Evolutionary conservation across 2,329 filamentous ascomycete genomes (phyloP).

Genomic region (Aspergillus sp.): DNA sequence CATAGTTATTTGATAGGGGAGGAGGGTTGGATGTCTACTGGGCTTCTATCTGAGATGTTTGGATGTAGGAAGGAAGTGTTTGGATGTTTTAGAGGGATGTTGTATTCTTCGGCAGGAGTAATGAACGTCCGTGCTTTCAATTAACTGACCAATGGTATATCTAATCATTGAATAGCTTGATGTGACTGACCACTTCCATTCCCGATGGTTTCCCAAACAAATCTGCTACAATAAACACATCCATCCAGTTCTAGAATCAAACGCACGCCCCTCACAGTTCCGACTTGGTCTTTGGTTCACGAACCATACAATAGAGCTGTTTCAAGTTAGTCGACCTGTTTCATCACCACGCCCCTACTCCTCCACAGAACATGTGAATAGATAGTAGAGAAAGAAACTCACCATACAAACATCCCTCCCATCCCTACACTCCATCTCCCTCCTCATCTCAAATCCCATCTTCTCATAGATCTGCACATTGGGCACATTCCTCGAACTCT

Average conservation of each 20-base stretch:
- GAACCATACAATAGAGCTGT: slow-evolving; percentile 25
- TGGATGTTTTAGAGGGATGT: not conserved
- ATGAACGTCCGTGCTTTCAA: too few relatives aligned
- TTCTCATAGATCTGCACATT: slow-evolving; percentile 72
- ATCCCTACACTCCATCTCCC: slow-evolving; percentile 68
- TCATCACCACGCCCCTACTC: not conserved
- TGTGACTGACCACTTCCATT: too few relatives aligned
- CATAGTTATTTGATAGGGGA: not conserved
- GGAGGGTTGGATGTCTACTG: too few relatives aligned
- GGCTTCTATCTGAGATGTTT: too few relatives aligned
- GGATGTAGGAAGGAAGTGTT: not conserved
- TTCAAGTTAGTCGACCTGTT: not conserved
- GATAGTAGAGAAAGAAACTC: slow-evolving; percentile 16
- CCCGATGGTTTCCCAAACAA: too few relatives aligned
- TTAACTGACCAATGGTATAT: too few relatives aligned
- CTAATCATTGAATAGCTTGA: too few relatives aligned
- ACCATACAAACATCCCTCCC: slow-evolving; percentile 58
- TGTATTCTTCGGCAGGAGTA: not conserved
- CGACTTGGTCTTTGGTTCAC: slow-evolving; percentile 16
- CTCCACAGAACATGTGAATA: not conserved
- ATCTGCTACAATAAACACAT: too few relatives aligned
- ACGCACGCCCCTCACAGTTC: not conserved
- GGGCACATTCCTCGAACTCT: slow-evolving; percentile 67
- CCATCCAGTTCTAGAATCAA: not conserved
- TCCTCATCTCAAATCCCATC: slow-evolving; percentile 67